Percentiles rank a stretch among this genome's conserved stretches.
These are phyloP conservation scores for Hyphochytrium catenoides DNA, from an alignment of 352 stramenopile genomes.

Conservation along the genomic window DNA sequence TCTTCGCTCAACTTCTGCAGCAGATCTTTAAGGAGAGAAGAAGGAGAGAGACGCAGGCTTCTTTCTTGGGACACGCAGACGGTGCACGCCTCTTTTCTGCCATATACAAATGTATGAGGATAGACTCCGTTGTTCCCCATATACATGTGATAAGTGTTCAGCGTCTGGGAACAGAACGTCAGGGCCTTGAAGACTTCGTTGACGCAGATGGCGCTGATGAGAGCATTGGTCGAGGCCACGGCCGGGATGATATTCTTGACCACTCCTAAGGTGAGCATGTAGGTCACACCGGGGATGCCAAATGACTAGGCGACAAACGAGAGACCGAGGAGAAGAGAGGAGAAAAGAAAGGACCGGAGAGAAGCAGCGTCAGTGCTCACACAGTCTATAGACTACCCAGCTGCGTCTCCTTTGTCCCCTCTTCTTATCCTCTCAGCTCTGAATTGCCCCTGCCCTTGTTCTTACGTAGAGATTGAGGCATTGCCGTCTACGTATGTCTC, in stretches of 20 bases:
- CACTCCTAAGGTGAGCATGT: slow-evolving; percentile 87
- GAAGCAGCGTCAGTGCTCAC: no score
- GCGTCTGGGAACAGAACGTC: slow-evolving; percentile 78
- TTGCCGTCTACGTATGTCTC: no score
- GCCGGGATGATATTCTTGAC: slow-evolving; percentile 97
- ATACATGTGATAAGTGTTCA: slow-evolving; percentile 99
- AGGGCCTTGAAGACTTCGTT: slow-evolving; percentile 91
- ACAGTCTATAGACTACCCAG: no score
- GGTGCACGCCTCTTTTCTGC: slow-evolving; percentile 62
- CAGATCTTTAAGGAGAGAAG: slow-evolving; percentile 25
- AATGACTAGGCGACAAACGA: no score
- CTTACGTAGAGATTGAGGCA: no score
- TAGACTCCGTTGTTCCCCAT: slow-evolving; percentile 84
- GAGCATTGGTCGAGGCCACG: slow-evolving; percentile 85
- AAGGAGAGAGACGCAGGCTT: slow-evolving; percentile 21
- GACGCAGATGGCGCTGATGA: slow-evolving; percentile 84
- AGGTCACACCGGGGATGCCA: slow-evolving; percentile 84
- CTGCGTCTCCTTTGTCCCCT: no score
- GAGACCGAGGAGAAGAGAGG: no score
- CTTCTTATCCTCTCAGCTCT: no score
- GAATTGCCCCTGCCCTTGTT: no score
- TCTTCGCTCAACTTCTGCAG: slow-evolving; percentile 30
- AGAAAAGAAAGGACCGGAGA: no score
- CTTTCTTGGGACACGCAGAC: slow-evolving; percentile 55
- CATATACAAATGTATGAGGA: slow-evolving; percentile 88